These are phyloP conservation scores for Achlya hypogyna DNA, from an alignment of 352 stramenopile genomes.

Conservation along the genomic window DNA sequence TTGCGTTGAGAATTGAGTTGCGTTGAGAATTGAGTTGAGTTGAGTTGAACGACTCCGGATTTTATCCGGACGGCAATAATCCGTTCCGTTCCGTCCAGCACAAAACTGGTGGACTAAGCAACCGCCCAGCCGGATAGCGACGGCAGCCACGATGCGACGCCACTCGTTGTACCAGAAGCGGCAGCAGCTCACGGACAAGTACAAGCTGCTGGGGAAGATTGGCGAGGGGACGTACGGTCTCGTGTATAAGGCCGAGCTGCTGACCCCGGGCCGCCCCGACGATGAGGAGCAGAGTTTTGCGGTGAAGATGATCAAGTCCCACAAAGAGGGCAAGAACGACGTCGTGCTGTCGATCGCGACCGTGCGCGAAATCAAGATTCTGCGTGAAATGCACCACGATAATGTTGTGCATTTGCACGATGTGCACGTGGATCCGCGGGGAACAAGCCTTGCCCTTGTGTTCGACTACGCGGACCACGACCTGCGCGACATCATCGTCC, in stretches of 20 bases:
- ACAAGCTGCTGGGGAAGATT: conserved; percentile 81
- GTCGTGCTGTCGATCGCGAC: conserved; percentile 82
- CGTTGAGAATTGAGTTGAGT: no score
- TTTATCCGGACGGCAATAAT: background rate
- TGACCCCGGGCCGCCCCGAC: conserved; percentile 23
- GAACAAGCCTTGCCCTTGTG: conserved; percentile 77
- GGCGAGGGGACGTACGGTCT: conserved; percentile 85
- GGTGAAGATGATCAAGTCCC: conserved; percentile 84
- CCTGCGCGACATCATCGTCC: conserved; percentile 81
- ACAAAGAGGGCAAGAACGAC: conserved; percentile 87
- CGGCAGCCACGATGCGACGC: conserved; percentile 7
- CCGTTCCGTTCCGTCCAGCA: background rate
- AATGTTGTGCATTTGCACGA: conserved; percentile 83
- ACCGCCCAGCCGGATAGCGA: background rate
- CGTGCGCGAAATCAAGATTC: conserved; percentile 84
- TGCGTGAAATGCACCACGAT: conserved; percentile 80
- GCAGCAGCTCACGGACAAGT: conserved; percentile 69
- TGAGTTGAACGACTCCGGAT: no score
- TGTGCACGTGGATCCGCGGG: conserved; percentile 74
- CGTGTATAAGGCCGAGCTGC: conserved; percentile 80
- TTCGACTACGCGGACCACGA: conserved; percentile 88
- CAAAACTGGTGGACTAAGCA: background rate
- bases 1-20: no score
- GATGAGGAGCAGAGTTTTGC: conserved; percentile 78
- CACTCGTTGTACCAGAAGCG: conserved; percentile 14